A percentile compares a stretch with the other conserved stretches of the same genome.
Conservation (phyloP, 1,139 yeast species). For the Protomyces macrosporus region DNA sequence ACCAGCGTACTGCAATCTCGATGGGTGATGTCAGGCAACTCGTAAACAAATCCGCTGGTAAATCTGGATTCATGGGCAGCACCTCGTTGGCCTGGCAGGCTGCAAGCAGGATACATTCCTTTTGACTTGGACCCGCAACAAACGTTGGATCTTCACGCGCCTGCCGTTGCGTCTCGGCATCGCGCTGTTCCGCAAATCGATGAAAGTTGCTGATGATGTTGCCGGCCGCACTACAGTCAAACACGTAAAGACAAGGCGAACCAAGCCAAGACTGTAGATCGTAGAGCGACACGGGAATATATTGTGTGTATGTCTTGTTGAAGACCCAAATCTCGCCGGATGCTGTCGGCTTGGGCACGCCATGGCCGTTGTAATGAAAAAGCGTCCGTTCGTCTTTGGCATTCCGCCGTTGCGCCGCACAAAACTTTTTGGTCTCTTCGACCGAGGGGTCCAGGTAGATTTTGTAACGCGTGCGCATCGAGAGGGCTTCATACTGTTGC, state of each 20-base stretch:
- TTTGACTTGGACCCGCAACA: slow-evolving; percentile 53
- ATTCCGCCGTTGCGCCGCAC: slow-evolving; percentile 78
- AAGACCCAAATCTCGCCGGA: slow-evolving; percentile 99
- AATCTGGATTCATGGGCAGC: slow-evolving; percentile 85
- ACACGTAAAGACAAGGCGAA: slow-evolving; percentile 92
- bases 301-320: slow-evolving; percentile 93
- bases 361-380: slow-evolving; percentile 97
- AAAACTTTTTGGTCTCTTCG: slow-evolving; percentile 88
- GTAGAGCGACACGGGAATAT: slow-evolving; percentile 87
- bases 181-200: slow-evolving; percentile 82
- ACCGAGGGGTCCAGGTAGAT: slow-evolving; percentile 91
- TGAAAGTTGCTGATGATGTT: slow-evolving; percentile 86
- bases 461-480: slow-evolving; percentile 81
- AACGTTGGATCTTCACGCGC: slow-evolving; percentile 33
- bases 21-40: slow-evolving; percentile 95
- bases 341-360: slow-evolving; percentile 95
- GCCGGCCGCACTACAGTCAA: slow-evolving; percentile 93
- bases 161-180: slow-evolving; percentile 65
- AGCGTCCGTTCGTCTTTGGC: slow-evolving; percentile 82
- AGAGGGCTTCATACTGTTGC: slow-evolving; percentile 79
- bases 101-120: slow-evolving; percentile 88
- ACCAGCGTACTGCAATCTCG: slow-evolving; percentile 88
- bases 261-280: slow-evolving; percentile 97
- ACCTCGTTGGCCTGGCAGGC: slow-evolving; percentile 85
- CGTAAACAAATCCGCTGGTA: slow-evolving; percentile 94